Conservation (phyloP, 106 monocot genomes). For the Vanilla planifolia region DNA sequence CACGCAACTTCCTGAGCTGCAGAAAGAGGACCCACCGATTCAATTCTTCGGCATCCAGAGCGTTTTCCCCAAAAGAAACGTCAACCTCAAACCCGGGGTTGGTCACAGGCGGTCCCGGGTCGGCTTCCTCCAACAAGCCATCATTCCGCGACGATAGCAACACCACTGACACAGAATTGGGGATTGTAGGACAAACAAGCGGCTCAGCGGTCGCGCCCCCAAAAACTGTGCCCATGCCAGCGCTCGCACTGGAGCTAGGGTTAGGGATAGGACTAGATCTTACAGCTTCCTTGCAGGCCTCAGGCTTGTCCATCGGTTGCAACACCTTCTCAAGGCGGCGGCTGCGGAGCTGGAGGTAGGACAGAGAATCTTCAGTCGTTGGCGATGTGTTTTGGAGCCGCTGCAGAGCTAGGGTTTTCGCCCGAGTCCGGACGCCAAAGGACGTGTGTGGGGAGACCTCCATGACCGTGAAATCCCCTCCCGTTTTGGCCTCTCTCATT, state of each 20-base stretch:
- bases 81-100: conserved; percentile 12
- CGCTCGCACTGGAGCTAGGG: not conserved
- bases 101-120: not conserved
- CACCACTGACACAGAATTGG: no score
- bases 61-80: conserved; percentile 21
- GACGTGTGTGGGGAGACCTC: conserved; percentile 31
- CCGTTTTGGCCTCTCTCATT: conserved; percentile 35
- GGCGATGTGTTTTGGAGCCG: conserved; percentile 16
- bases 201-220: not conserved
- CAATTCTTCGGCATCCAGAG: conserved; percentile 11
- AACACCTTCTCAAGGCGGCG: conserved; percentile 46
- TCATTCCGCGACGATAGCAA: no score
- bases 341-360: conserved; percentile 47
- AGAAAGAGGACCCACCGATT: not conserved
- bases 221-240: not conserved
- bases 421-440: conserved; percentile 44
- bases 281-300: not conserved
- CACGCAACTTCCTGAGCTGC: no score
- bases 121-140: not conserved
- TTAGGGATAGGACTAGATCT: conserved; percentile 1
- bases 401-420: conserved; percentile 47
- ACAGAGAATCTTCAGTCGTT: not conserved
- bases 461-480: conserved; percentile 40
- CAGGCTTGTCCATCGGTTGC: not conserved
- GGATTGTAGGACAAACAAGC: not conserved